These are phyloP conservation scores for Xylaria sp. DNA, from an alignment of 2,329 filamentous ascomycete species.

Conservation along the genomic window DNA sequence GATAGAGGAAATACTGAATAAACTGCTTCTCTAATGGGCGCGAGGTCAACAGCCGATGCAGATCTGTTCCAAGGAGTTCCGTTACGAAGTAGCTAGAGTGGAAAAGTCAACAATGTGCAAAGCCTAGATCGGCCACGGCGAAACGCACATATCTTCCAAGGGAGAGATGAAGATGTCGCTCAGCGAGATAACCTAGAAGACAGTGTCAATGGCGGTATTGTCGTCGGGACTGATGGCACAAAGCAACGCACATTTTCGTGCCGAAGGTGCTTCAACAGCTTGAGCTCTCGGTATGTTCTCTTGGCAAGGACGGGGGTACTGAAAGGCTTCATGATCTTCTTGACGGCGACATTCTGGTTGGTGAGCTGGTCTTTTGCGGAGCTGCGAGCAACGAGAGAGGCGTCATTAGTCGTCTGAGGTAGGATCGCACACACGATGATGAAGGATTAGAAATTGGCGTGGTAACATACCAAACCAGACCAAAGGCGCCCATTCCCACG, in stretches of 20 bases:
- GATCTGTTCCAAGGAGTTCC: slow-evolving; percentile 94
- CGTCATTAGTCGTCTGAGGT: slow-evolving; percentile 17
- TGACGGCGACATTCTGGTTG: slow-evolving; percentile 94
- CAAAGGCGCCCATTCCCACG: slow-evolving; percentile 99
- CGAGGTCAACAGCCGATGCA: slow-evolving; percentile 94
- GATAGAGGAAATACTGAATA: slow-evolving; percentile 99
- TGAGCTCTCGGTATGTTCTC: slow-evolving; percentile 96
- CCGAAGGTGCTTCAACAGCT: slow-evolving; percentile 93
- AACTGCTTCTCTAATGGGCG: slow-evolving; percentile 98
- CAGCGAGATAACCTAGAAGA: slow-evolving; percentile 85
- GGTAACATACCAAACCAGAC: slow-evolving; percentile 86
- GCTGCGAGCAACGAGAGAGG: slow-evolving; percentile 59
- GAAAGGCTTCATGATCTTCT: slow-evolving; percentile 99
- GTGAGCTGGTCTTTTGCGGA: slow-evolving; percentile 98
- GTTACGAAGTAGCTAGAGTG: slow-evolving; percentile 90
- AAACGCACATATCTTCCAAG: slow-evolving; percentile 91
- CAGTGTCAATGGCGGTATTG: slow-evolving; percentile 35
- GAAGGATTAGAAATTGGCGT: slow-evolving; percentile 22
- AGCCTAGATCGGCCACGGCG: slow-evolving; percentile 13
- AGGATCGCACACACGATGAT: too few relatives aligned
- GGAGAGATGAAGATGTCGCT: slow-evolving; percentile 99
- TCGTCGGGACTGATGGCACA: neutral
- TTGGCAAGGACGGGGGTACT: slow-evolving; percentile 99
- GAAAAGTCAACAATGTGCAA: slow-evolving; percentile 39
- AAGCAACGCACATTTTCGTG: slow-evolving; percentile 85